Evolutionary conservation across 1,284 basidiomycete genomes (phyloP).

Genomic region (Ganoderma multipileum): DNA sequence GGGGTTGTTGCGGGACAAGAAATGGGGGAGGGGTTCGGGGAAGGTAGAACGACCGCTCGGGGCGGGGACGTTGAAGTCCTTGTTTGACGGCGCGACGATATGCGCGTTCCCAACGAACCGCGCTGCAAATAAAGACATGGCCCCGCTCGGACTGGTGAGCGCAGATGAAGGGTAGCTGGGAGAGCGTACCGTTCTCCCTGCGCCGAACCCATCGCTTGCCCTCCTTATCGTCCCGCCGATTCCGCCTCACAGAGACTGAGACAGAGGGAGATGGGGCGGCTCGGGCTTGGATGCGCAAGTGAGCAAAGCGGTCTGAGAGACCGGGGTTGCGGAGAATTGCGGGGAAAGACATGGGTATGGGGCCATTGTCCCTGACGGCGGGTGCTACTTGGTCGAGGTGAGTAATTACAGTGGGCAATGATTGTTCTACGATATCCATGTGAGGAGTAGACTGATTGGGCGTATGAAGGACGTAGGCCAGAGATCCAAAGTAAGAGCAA

Average conservation of each 20-base stretch:
- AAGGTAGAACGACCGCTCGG: constrained; percentile 65
- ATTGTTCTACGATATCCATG: neutral
- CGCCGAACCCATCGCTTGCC: constrained; percentile 79
- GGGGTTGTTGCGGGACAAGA: constrained; percentile 64
- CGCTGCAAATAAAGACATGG: constrained; percentile 48
- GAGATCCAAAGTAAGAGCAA: neutral
- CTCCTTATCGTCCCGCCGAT: constrained; percentile 61
- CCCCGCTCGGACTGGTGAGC: constrained; percentile 8
- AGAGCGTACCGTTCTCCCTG: constrained; percentile 72
- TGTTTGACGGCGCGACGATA: constrained; percentile 62
- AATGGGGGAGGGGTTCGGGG: constrained; percentile 74
- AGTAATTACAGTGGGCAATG: neutral
- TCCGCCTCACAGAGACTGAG: constrained; percentile 44
- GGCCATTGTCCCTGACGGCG: constrained; percentile 31
- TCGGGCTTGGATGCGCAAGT: constrained; percentile 45
- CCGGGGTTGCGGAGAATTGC: constrained; percentile 67
- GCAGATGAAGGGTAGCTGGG: neutral
- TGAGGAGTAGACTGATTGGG: neutral
- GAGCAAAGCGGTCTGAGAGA: constrained; percentile 57
- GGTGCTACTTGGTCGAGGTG: neutral
- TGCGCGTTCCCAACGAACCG: constrained; percentile 75
- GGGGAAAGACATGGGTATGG: constrained; percentile 73
- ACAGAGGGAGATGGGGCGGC: constrained; percentile 19
- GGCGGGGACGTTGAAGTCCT: constrained; percentile 56
- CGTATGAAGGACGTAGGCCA: neutral